Evolutionary conservation across 1,284 basidiomycete species (phyloP).

Genomic region (Boletus sp.): DNA sequence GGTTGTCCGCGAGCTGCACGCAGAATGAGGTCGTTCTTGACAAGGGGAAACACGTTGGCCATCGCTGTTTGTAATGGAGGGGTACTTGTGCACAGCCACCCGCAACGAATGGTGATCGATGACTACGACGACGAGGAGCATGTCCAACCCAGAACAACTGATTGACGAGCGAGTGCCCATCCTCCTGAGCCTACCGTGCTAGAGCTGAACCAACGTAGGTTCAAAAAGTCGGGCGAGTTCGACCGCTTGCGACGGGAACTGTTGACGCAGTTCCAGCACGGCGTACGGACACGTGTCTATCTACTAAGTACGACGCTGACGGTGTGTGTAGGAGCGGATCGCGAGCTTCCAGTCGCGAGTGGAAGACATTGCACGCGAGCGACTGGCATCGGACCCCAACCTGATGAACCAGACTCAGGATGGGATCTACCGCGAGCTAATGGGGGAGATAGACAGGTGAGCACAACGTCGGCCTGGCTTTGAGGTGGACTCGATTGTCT

Average conservation of each 20-base stretch:
- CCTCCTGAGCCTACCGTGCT: not conserved
- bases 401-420: conserved; percentile 54
- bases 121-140: conserved; percentile 22
- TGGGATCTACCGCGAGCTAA: conserved; percentile 52
- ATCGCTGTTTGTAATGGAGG: conserved; percentile 21
- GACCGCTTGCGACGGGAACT: conserved; percentile 67
- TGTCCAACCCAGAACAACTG: conserved; percentile 53
- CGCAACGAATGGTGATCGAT: not conserved
- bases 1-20: conserved; percentile 85
- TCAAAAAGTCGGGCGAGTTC: conserved; percentile 78
- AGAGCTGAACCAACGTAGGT: conserved; percentile 40
- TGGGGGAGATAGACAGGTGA: conserved; percentile 70
- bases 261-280: conserved; percentile 57
- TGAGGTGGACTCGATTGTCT: not conserved
- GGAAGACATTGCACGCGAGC: conserved; percentile 56
- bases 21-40: conserved; percentile 88
- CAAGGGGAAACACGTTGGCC: conserved; percentile 55
- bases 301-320: not conserved
- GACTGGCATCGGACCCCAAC: conserved; percentile 51
- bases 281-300: conserved; percentile 30
- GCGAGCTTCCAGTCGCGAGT: conserved; percentile 51
- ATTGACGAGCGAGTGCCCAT: conserved; percentile 50
- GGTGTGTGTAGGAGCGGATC: conserved; percentile 43
- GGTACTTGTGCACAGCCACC: conserved; percentile 19
- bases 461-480: conserved; percentile 2